These are phyloP conservation scores for Nemania sp. DNA, from an alignment of 2,329 filamentous ascomycete species.

Conservation along the genomic window DNA sequence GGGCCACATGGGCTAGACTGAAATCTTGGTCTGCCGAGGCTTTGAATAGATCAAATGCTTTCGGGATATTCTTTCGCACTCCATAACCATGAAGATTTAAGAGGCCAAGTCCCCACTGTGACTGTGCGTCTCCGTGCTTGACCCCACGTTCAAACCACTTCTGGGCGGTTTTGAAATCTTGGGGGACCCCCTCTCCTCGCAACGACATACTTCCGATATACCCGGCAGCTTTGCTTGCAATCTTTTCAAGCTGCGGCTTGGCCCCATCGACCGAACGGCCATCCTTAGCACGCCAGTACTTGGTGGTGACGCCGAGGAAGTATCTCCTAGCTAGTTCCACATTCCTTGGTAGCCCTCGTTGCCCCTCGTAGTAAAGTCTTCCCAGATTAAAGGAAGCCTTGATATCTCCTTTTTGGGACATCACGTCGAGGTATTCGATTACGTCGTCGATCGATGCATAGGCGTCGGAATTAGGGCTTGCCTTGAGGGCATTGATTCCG, in stretches of 20 bases:
- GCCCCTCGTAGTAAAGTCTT: conserved; percentile 86
- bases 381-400: conserved; percentile 86
- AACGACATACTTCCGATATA: conserved; percentile 89
- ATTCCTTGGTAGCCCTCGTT: conserved; percentile 73
- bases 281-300: conserved; percentile 77
- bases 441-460: conserved; percentile 91
- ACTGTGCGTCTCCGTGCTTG: conserved; percentile 75
- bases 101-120: conserved; percentile 81
- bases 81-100: conserved; percentile 83
- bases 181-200: conserved; percentile 80
- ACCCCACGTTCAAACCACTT: conserved; percentile 85
- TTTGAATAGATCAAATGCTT: conserved; percentile 76
- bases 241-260: conserved; percentile 72
- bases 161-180: conserved; percentile 75
- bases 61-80: conserved; percentile 66
- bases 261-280: conserved; percentile 74
- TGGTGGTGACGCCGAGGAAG: conserved; percentile 77
- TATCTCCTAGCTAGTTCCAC: conserved; percentile 76
- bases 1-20: conserved; percentile 77
- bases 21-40: conserved; percentile 82
- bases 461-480: conserved; percentile 74
- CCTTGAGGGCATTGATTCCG: conserved; percentile 77
- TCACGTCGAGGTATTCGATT: conserved; percentile 88
- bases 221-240: conserved; percentile 81
- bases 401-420: conserved; percentile 87